Conservation (phyloP, 257 asterid species). For the Linderniella brevidens region DNA sequence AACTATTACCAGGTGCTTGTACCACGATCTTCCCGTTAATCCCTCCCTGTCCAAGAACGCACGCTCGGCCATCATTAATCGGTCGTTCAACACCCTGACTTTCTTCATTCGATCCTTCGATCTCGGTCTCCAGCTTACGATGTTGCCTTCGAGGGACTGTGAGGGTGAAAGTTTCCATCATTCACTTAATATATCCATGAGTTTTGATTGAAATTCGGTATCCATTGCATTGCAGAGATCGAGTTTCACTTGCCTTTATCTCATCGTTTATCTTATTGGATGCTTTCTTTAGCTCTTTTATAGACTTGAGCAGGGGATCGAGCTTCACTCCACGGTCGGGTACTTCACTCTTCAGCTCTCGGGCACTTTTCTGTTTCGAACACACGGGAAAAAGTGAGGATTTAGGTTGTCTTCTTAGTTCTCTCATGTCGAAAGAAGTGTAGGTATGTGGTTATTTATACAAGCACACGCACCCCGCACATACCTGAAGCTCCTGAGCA, state of each 20-base stretch:
- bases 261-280: slow-evolving; percentile 33
- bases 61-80: slow-evolving; percentile 77
- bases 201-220: not conserved
- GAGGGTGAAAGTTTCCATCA: slow-evolving; percentile 2
- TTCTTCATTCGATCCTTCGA: slow-evolving; percentile 17
- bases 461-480: slow-evolving; percentile 6
- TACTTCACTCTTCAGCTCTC: slow-evolving; percentile 32
- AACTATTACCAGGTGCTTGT: slow-evolving; percentile 56
- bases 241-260: slow-evolving; percentile 31
- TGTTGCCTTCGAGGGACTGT: slow-evolving; percentile 29
- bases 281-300: slow-evolving; percentile 40
- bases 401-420: too few relatives aligned
- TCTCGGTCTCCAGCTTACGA: slow-evolving; percentile 20
- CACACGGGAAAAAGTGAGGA: too few relatives aligned
- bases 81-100: slow-evolving; percentile 53
- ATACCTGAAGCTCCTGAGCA: slow-evolving; percentile 64
- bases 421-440: too few relatives aligned
- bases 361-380: slow-evolving; percentile 38
- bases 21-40: slow-evolving; percentile 57
- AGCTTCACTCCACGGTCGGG: slow-evolving; percentile 26
- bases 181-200: slow-evolving; percentile 1
- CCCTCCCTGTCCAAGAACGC: slow-evolving; percentile 67
- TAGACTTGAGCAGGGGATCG: slow-evolving; percentile 47
- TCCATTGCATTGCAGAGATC: not conserved
- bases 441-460: not conserved